Base-by-base conservation (phyloP, 176 grass and related monocot species). In the Avena sativa region DNA sequence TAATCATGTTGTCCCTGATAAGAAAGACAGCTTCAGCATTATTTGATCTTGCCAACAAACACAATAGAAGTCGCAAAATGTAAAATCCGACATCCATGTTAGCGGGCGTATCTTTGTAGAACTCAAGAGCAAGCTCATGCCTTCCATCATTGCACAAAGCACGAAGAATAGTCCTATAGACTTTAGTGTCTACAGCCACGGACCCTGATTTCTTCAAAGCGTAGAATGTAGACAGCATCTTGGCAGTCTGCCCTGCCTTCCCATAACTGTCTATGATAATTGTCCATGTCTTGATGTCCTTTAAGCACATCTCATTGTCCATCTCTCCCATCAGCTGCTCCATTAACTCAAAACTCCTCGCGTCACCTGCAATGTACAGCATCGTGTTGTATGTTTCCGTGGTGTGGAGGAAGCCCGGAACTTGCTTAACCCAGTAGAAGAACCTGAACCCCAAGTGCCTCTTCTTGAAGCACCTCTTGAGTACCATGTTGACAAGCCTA, bases 231-330 rank as follows among this genome's bases (percentile, higher is more conserved):
- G 58, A 72, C 9, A 97, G 79, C 73, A 89, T 86, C 80, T 92
- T 94, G 44, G 86, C 81, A 65, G 88, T 79, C 68, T 86, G 59
- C 50, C 82, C 83, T 9, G 78, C 78, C 68, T 92, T 97, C 12
- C 92, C 86, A 78, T 97, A 92, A 78, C 74, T 79, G 1, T 83
- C 78, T 63, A 94, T 89, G 5, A 91, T 15, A 73, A 91, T 91
- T 23, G 90, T 94, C 90, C 92, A 94, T 74, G 95, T 94, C 85
- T 89, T 94, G 87, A 92, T 78, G 81, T 92, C 84, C 80, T 89
- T 92, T 19, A 40, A 69, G 55, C 90, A 92, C 84, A 83, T 74
- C 12, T 89, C 84, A 63, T 50, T 76, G 12, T 94, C 92, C 95
- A 97, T 97, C 81, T 92, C 90, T 36, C 26, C 62, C 53, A 88